Evolutionary conservation across 176 grass and related monocot genomes (phyloP), one percentile per base, ranked within the genome.

Genomic region (Lolium rigidum): DNA sequence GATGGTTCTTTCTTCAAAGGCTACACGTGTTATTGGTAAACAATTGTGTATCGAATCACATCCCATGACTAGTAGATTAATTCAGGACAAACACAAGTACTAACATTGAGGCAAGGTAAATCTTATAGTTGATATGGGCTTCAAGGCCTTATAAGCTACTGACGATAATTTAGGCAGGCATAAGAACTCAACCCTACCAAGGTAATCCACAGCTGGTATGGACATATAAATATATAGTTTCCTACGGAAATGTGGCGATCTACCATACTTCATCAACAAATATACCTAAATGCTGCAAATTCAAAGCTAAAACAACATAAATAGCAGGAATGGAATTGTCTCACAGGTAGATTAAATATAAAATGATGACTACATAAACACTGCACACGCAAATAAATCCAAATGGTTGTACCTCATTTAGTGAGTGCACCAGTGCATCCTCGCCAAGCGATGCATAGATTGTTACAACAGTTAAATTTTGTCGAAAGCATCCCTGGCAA

Each of bases 401-500:
- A 82, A 22, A 80, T 63, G 25, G 78, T 0, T 37, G 17, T 84
- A 98, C 95, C 95, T 98, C 95, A 14, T 98, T 98, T 49, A 98
- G 81, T 77, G 95, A 98, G 86, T 95, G 89, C 80, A 94, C 90
- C 47, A 98, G 83, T 77, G 95, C 95, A 86, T 98, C 95, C 84
- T 98, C 93, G 7, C 93, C 95, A 73, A 98, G 89, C 15, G 95
- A 98, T 89, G 95, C 95, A 81, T 98, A 98, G 61, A 98, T 95
- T 37, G 95, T 98, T 66, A 95, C 91, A 75, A 98, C 95, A 49
- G 87, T 90, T 50, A 98, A 73, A 83, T 91, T 98, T 84, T 90
- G 91, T 75, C 93, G 85, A 72, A 95, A 95, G 83, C 93, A 98
- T 76, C 91, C 95, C 93, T 98, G 55, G 11, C 21, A 82, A 85